phyloP scores from a whole-genome alignment of 1,284 basidiomycete genomes.

The Anthracocystis setariae region DNA sequence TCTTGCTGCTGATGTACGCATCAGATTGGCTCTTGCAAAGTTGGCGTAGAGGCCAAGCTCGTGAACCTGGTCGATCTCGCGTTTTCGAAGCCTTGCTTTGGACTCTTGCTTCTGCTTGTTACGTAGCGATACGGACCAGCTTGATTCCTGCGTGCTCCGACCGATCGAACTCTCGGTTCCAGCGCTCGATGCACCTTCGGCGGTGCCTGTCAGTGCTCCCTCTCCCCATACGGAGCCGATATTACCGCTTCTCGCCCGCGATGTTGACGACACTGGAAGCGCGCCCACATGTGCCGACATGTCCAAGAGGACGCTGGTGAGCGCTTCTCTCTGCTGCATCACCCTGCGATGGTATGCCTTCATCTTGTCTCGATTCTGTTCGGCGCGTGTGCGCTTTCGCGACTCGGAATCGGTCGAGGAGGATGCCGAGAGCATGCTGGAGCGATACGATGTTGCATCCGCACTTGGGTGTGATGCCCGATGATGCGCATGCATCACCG shows the following conservation, averaged over 20 bases:
- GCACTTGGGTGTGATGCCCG: slow-evolving; percentile 12
- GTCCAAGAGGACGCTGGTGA: slow-evolving; percentile 27
- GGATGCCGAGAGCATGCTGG: slow-evolving; percentile 12
- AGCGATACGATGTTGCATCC: slow-evolving; percentile 10
- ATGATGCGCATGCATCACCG: slow-evolving; percentile 5
- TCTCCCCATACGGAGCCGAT: slow-evolving; percentile 2
- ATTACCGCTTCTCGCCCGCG: neutral
- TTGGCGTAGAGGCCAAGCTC: slow-evolving; percentile 28
- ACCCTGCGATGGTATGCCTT: slow-evolving; percentile 43
- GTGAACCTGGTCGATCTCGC: slow-evolving; percentile 43
- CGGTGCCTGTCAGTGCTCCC: neutral
- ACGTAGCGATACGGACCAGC: slow-evolving; percentile 27
- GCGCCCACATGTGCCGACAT: slow-evolving; percentile 27
- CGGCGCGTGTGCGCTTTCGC: slow-evolving; percentile 32
- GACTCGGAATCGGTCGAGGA: slow-evolving; percentile 22
- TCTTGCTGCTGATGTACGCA: neutral
- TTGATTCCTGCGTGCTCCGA: slow-evolving; percentile 12
- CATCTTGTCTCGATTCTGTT: slow-evolving; percentile 50
- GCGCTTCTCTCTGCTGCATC: slow-evolving; percentile 45
- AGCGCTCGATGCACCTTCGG: neutral
- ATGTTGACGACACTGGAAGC: slow-evolving; percentile 4
- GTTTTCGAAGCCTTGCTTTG: slow-evolving; percentile 36
- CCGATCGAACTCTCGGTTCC: slow-evolving; percentile 4
- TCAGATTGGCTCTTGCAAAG: slow-evolving; percentile 8
- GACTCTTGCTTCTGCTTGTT: slow-evolving; percentile 49